Conservation (phyloP, 768 basidiomycete species). For the Hypholoma fasciculare region DNA sequence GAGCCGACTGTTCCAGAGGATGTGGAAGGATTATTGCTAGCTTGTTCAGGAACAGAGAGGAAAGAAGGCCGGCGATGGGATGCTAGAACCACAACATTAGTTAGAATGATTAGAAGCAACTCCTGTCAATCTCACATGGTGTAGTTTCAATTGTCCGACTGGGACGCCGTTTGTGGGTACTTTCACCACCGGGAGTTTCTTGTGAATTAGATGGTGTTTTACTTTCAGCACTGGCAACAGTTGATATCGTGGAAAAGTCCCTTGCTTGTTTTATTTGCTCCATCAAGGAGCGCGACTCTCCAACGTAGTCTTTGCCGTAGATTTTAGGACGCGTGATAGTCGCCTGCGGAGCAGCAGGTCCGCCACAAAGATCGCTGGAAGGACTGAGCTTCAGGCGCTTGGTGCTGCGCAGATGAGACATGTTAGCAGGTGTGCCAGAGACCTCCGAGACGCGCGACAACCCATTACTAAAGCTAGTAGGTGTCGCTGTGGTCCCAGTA, state of each 20-base stretch:
- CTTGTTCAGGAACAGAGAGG: conserved; percentile 32
- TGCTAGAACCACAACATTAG: conserved; percentile 18
- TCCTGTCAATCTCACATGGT: conserved; percentile 1
- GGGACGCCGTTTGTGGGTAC: conserved; percentile 7
- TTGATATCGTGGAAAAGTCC: conserved; percentile 77
- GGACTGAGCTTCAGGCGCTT: conserved; percentile 84
- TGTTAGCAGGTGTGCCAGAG: conserved; percentile 36
- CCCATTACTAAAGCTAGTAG: conserved; percentile 43
- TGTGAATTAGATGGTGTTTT: conserved; percentile 22
- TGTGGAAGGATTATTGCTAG: conserved; percentile 25
- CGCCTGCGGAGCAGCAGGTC: conserved; percentile 46
- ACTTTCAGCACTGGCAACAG: conserved; percentile 45
- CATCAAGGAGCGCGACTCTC: conserved; percentile 78
- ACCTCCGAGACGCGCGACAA: conserved; percentile 51
- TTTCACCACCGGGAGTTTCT: conserved; percentile 3
- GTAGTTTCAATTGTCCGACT: background rate
- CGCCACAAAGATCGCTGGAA: conserved; percentile 54
- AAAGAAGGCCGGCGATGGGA: conserved; percentile 30
- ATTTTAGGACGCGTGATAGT: conserved; percentile 49
- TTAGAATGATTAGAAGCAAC: background rate
- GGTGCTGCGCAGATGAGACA: conserved; percentile 65
- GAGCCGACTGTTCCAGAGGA: conserved; percentile 31
- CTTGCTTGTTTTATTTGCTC: conserved; percentile 76
- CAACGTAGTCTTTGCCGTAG: conserved; percentile 68
- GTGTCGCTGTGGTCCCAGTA: conserved; percentile 46